These are phyloP conservation scores for Phallus indusiatus DNA, from an alignment of 768 basidiomycete species.

Conservation along the genomic window DNA sequence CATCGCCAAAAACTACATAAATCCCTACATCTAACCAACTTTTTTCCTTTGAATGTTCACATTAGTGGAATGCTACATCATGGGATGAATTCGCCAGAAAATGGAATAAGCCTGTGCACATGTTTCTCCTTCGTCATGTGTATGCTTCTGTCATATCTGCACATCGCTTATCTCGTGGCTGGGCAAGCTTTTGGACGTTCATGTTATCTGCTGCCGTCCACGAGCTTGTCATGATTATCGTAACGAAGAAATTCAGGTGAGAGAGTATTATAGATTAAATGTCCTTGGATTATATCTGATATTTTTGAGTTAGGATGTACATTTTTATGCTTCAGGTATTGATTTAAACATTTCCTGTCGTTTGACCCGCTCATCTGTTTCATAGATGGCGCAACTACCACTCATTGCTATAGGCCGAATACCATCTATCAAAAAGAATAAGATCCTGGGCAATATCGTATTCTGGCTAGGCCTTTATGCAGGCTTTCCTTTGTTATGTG, in stretches of 20 bases:
- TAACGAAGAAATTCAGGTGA: slow-evolving; percentile 84
- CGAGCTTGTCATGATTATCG: slow-evolving; percentile 94
- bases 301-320: slow-evolving; percentile 54
- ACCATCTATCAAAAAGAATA: slow-evolving; percentile 72
- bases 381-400: slow-evolving; percentile 81
- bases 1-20: not conserved
- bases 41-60: not conserved
- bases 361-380: not conserved
- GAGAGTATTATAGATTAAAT: slow-evolving; percentile 15
- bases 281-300: not conserved
- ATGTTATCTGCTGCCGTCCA: slow-evolving; percentile 82
- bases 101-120: slow-evolving; percentile 97
- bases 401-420: slow-evolving; percentile 75
- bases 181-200: slow-evolving; percentile 93
- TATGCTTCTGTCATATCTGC: slow-evolving; percentile 81
- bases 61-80: slow-evolving; percentile 90
- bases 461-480: slow-evolving; percentile 92
- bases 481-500: slow-evolving; percentile 89
- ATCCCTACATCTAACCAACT: slow-evolving; percentile 8
- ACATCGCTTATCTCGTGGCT: slow-evolving; percentile 61
- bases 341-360: not conserved
- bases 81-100: slow-evolving; percentile 97
- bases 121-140: slow-evolving; percentile 90
- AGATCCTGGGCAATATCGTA: slow-evolving; percentile 70
- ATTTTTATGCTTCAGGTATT: slow-evolving; percentile 65